Evolutionary conservation across 805 yeast genomes (phyloP), one percentile per base, ranked within the genome.

Genomic region (Peterozyma xylosa): DNA sequence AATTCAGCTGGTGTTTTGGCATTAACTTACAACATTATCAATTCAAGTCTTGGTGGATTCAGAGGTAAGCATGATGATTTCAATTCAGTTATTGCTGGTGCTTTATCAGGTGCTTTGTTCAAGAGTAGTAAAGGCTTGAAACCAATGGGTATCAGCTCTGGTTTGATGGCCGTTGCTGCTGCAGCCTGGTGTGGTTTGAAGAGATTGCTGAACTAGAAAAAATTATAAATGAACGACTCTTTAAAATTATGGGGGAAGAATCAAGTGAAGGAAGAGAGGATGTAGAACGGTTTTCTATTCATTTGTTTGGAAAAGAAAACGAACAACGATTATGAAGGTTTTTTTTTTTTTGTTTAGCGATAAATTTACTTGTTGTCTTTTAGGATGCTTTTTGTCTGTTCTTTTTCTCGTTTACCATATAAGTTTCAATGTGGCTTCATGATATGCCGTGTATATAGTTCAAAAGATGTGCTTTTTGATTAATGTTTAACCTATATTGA

Each of bases 1-100:
- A 93, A 93, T 70, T 81, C 84, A 42, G 95, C 96, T 13, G 99
- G 97, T 68, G 95, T 89, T 16, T 73, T 93, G 53, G 96, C 97
- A 18, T 67, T 93, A 55, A 76, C 85, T 51, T 93, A 93, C 68
- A 93, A 93, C 68, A 63, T 91, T 52, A 72, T 87, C 53, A 90
- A 89, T 65, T 78, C 93, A 29, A 60, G 82, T 10, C 70, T 93
- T 51, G 98, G 87, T 63, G 73, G 76, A 37, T 59, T 82, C 44
- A 82, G 97, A 67, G 97, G 95, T 42, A 78, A 80, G 63, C 97
- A 91, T 63, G 98, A 91, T 65, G 82, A 82, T 54, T 60, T 67
- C 42, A 91, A 91, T 66, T 85, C 96, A 10, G 62, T 93, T 37
- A 85, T 74, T 14, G 86, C 97, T 1, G 99, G 99, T 57, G 95